Conservation (phyloP, 2,329 filamentous ascomycete genomes). For the Fusarium verticillioides region DNA sequence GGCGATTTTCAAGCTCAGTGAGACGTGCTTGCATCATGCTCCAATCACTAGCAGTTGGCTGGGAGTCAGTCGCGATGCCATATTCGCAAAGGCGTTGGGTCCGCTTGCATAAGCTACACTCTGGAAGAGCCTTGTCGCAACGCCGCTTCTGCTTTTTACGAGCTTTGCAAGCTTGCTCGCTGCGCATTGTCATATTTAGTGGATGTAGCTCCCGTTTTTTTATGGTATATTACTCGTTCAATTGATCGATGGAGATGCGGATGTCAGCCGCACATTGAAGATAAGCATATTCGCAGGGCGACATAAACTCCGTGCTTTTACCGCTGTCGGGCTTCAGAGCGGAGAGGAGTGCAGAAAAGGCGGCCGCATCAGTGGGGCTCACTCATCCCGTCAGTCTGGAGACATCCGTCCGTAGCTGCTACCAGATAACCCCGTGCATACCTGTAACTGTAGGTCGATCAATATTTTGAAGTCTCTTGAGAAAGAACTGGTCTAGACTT, state of each 20-base stretch:
- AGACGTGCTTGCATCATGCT: neutral
- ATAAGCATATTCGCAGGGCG: too few relatives aligned
- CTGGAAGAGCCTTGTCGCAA: neutral
- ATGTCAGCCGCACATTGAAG: neutral
- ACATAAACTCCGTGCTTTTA: neutral
- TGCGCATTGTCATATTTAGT: neutral
- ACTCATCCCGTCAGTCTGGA: rapidly evolving
- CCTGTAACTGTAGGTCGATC: too few relatives aligned
- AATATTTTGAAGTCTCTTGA: too few relatives aligned
- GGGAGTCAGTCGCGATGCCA: neutral
- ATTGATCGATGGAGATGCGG: neutral
- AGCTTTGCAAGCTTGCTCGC: neutral
- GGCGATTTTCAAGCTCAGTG: neutral
- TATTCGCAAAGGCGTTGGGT: neutral
- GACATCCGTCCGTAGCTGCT: neutral
- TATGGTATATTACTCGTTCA: neutral
- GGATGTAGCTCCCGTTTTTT: rapidly evolving
- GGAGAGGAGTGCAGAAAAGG: neutral
- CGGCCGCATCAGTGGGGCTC: neutral
- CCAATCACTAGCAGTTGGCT: neutral
- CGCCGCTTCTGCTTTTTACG: neutral
- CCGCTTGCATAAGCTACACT: neutral
- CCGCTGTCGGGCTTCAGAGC: neutral
- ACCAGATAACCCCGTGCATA: neutral
- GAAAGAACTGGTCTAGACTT: too few relatives aligned